Evolutionary conservation across 768 basidiomycete genomes (phyloP), one percentile per base, ranked within the genome.

Genomic region (Lactarius sanguifluus): DNA sequence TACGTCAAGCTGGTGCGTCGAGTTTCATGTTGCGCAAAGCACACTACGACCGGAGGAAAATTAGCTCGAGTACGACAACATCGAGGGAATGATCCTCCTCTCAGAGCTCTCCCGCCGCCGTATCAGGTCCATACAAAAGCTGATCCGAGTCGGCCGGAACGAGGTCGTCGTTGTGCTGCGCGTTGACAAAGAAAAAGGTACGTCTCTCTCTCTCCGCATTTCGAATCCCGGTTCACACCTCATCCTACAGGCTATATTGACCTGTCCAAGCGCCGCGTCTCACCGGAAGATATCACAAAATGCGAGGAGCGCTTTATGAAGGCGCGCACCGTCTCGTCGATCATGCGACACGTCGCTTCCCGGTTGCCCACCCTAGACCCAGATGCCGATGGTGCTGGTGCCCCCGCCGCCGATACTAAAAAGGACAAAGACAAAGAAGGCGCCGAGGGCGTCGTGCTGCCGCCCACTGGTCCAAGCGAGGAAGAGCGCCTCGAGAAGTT

Each of bases 281-380:
- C 95, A 3, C 91, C 96, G 2, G 97, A 99, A 75, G 97, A 98
- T 75, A 96, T 99, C 74, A 87, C 89, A n/a, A 97, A 97, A 79
- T 98, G 97, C 79, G 96, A 98, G 76, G 96, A 98, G 73, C 88
- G 94, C 52, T 99, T 93, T 78, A 94, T 96, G 85, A 99, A 99
- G 79, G 95, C 93, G 18, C 97, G 97, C 80, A 88, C 94, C 1
- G 95, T 98, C 30, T 89, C 94, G 47, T 94, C 92, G 13, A 95
- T 96, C 76, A 87, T 95, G 78, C 85, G 94, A 20, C 92, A 96
- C 73, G 94, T 95, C 65, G 91, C 91, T 2, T 91, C 91, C 16
- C 92, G 92, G 74, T 74, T 91, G n/a, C 83, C 87, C 1, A 81
- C 86, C 1, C 70, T 76, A 55, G 73, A 75, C 57, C 66, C 70